Evolutionary conservation across 2,329 filamentous ascomycete genomes (phyloP).

Genomic region (Microcyclospora pomicola): DNA sequence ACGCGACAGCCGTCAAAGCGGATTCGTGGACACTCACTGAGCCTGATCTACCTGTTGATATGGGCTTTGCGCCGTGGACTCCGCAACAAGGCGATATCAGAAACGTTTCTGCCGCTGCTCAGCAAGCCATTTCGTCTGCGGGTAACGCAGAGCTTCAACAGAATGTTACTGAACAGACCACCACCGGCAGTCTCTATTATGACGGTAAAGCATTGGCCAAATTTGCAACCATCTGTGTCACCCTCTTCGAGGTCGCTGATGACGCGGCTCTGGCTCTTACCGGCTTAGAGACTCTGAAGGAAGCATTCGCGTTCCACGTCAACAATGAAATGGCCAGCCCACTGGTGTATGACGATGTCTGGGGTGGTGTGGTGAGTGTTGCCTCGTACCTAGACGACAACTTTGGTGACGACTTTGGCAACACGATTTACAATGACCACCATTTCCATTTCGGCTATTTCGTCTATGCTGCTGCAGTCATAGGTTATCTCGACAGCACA

Average conservation of each 20-base stretch:
- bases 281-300: slow-evolving; percentile 37
- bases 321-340: slow-evolving; percentile 32
- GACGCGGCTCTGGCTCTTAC: slow-evolving; percentile 38
- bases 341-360: slow-evolving; percentile 43
- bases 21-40: slow-evolving; percentile 71
- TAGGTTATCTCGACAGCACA: slow-evolving; percentile 59
- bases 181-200: slow-evolving; percentile 82
- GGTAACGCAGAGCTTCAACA: slow-evolving; percentile 56
- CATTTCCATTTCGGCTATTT: slow-evolving; percentile 68
- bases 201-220: slow-evolving; percentile 50
- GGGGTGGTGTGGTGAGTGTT: slow-evolving; percentile 70
- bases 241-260: slow-evolving; percentile 39
- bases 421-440: slow-evolving; percentile 53
- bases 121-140: slow-evolving; percentile 41
- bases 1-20: slow-evolving; percentile 56
- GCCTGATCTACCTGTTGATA: slow-evolving; percentile 51
- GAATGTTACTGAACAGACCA: slow-evolving; percentile 57
- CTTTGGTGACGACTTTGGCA: slow-evolving; percentile 69
- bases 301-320: slow-evolving; percentile 34
- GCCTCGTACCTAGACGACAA: slow-evolving; percentile 67
- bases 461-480: slow-evolving; percentile 71
- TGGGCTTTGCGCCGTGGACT: slow-evolving; percentile 71
- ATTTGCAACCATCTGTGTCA: slow-evolving; percentile 32
- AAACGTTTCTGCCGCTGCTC: slow-evolving; percentile 32
- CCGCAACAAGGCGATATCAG: slow-evolving; percentile 29